Evolutionary conservation across 164 flowering plant species (phyloP).

Genomic region (Liquidambar formosana): DNA sequence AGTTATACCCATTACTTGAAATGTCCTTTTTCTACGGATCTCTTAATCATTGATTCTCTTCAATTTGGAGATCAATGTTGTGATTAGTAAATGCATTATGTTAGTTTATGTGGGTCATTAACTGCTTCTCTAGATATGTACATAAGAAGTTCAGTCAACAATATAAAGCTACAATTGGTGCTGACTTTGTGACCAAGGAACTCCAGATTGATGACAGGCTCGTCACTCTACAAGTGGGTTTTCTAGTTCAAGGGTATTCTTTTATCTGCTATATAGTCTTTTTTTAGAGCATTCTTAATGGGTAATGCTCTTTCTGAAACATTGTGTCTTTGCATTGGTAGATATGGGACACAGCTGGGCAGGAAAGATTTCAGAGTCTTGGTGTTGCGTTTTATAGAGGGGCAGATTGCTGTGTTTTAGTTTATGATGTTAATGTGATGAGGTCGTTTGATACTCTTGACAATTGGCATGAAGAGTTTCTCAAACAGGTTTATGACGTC

Average conservation of each 20-base stretch:
- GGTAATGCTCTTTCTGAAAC: neutral
- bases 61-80: neutral
- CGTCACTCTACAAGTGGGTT: slow-evolving; percentile 80
- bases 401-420: slow-evolving; percentile 95
- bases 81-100: neutral
- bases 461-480: slow-evolving; percentile 95
- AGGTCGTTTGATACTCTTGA: slow-evolving; percentile 83
- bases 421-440: slow-evolving; percentile 92
- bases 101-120: slow-evolving; percentile 20
- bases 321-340: slow-evolving; percentile 24
- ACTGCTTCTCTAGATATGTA: slow-evolving; percentile 63
- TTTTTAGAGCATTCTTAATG: neutral
- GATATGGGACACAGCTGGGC: slow-evolving; percentile 99
- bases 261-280: slow-evolving; percentile 1
- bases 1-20: too few species aligned
- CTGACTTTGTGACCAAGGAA: slow-evolving; percentile 91
- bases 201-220: slow-evolving; percentile 84
- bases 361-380: slow-evolving; percentile 95
- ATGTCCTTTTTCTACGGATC: too few species aligned
- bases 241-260: slow-evolving; percentile 4
- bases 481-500: slow-evolving; percentile 66
- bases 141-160: slow-evolving; percentile 90
- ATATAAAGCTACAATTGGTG: slow-evolving; percentile 96
- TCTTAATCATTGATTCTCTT: too few species aligned
- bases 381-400: slow-evolving; percentile 98